Evolutionary conservation across 306 rosid species (phyloP).

Genomic region (Abrus precatorius): DNA sequence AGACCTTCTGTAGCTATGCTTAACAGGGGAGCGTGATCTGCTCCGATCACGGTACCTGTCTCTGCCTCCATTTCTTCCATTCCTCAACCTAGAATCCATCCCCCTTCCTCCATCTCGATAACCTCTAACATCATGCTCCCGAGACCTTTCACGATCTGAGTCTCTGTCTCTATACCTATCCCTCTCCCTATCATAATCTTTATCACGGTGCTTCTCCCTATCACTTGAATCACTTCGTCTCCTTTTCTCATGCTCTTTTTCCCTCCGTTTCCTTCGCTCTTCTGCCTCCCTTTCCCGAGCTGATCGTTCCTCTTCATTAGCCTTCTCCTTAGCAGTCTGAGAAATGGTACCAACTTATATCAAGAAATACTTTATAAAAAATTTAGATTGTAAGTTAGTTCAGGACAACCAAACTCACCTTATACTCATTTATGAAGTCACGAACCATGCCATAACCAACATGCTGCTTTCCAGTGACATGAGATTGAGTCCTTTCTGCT

Average conservation of each 20-base stretch:
- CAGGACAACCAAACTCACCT: constrained; percentile 60
- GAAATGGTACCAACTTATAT: constrained; percentile 41
- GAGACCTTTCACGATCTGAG: constrained; percentile 73
- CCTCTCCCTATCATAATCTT: constrained; percentile 76
- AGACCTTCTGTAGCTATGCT: constrained; percentile 75
- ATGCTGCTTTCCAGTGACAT: constrained; percentile 97
- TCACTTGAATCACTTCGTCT: constrained; percentile 82
- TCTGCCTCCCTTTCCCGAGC: constrained; percentile 90
- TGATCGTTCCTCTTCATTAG: constrained; percentile 82
- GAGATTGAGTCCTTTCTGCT: constrained; percentile 96
- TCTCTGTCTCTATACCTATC: constrained; percentile 83
- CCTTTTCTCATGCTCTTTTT: constrained; percentile 75
- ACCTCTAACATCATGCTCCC: constrained; percentile 80
- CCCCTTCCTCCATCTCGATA: constrained; percentile 81
- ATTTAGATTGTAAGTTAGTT: constrained; percentile 20
- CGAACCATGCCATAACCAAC: constrained; percentile 99
- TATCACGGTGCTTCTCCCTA: constrained; percentile 74
- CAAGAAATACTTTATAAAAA: constrained; percentile 24
- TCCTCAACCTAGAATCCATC: constrained; percentile 74
- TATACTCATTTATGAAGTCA: constrained; percentile 83
- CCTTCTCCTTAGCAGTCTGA: constrained; percentile 88
- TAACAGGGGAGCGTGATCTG: constrained; percentile 92
- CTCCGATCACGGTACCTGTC: constrained; percentile 81
- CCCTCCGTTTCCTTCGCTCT: constrained; percentile 85
- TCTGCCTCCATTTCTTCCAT: constrained; percentile 87